Conservation (phyloP, 495 filamentous ascomycete genomes). For the Oleoguttula mirabilis region DNA sequence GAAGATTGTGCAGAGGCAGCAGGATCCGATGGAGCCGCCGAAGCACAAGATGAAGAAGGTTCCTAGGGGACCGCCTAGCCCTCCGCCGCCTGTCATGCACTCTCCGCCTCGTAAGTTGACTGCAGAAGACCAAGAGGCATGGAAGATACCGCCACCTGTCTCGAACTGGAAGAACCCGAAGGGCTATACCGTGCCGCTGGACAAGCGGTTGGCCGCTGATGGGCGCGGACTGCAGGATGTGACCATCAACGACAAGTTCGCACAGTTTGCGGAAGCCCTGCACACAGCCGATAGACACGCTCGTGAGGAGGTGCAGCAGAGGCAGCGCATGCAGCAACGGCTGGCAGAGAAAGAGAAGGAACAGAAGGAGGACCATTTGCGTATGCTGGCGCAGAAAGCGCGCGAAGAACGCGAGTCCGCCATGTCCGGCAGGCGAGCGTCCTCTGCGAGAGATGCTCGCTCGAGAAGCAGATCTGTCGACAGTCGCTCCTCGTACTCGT, state of each 20-base stretch:
- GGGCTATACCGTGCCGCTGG: conserved; percentile 91
- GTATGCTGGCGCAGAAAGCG: conserved; percentile 80
- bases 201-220: conserved; percentile 94
- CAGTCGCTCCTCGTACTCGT: conserved; percentile 24
- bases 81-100: conserved; percentile 89
- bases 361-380: conserved; percentile 86
- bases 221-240: conserved; percentile 88
- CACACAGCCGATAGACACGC: conserved; percentile 92
- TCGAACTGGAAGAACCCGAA: conserved; percentile 99
- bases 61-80: conserved; percentile 81
- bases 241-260: conserved; percentile 97
- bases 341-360: conserved; percentile 92
- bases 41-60: conserved; percentile 99
- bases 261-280: conserved; percentile 86
- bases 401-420: conserved; percentile 59
- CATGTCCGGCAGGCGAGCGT: conserved; percentile 19
- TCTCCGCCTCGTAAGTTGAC: conserved; percentile 91
- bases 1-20: conserved; percentile 92
- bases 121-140: conserved; percentile 92
- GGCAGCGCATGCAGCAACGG: conserved; percentile 89
- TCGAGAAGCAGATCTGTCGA: conserved; percentile 31
- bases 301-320: conserved; percentile 84
- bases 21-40: conserved; percentile 95
- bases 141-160: conserved; percentile 88
- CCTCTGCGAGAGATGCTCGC: conserved; percentile 17